Conservation (phyloP, 176 grass and related monocot species). For the Panicum miliaceum region DNA sequence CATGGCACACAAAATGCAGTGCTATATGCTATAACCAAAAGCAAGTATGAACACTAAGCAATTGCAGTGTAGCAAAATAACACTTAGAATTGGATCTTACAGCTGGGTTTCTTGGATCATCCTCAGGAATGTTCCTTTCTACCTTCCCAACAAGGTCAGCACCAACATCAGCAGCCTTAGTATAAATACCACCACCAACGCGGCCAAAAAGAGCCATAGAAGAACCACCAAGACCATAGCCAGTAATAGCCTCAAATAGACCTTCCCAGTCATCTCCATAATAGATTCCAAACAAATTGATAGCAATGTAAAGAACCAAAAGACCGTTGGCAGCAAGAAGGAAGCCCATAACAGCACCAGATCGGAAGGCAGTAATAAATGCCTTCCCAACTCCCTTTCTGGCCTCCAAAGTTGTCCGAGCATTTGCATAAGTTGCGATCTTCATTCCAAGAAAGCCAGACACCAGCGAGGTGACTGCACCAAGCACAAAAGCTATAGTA, state of each 20-base stretch:
- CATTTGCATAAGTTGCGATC: conserved; percentile 58
- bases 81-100: conserved; percentile 42
- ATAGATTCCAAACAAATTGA: conserved; percentile 67
- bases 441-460: conserved; percentile 61
- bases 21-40: neutral
- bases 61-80: neutral
- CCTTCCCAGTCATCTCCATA: conserved; percentile 82
- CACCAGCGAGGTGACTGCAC: conserved; percentile 54
- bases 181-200: conserved; percentile 78
- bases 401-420: conserved; percentile 58
- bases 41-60: neutral
- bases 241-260: conserved; percentile 71
- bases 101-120: conserved; percentile 77
- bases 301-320: conserved; percentile 69
- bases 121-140: conserved; percentile 67
- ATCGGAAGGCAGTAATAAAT: conserved; percentile 68
- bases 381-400: conserved; percentile 71
- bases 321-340: conserved; percentile 65
- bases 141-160: conserved; percentile 78
- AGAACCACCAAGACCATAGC: conserved; percentile 77
- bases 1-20: neutral
- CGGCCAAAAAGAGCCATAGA: conserved; percentile 72
- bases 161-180: conserved; percentile 76
- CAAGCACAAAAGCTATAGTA: conserved; percentile 50
- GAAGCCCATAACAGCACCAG: conserved; percentile 80